Percentiles rank a stretch among this genome's conserved stretches.
phyloP scores from a whole-genome alignment of 768 basidiomycete genomes.

The Termitomyces sp. region DNA sequence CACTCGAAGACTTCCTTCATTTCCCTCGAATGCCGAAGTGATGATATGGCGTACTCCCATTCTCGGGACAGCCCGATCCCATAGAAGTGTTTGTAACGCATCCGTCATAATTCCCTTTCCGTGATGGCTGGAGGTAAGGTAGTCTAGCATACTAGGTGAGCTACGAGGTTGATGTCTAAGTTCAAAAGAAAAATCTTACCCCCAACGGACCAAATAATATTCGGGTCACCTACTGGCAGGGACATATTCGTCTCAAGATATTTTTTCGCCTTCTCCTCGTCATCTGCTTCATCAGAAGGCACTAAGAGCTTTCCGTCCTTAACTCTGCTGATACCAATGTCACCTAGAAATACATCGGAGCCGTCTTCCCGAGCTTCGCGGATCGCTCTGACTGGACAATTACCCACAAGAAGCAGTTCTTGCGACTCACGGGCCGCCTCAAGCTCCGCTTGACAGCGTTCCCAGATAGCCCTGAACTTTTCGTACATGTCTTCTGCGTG shows the following conservation, averaged over 20 bases:
- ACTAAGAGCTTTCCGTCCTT: constrained; percentile 14
- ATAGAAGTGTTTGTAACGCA: constrained; percentile 46
- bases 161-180: background rate
- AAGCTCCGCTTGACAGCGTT: constrained; percentile 24
- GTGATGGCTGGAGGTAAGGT: constrained; percentile 52
- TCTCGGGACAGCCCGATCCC: constrained; percentile 56
- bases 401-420: constrained; percentile 28
- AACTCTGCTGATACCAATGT: constrained; percentile 30
- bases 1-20: constrained; percentile 56
- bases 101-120: constrained; percentile 68
- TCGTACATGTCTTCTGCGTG: constrained; percentile 25
- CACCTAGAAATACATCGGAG: constrained; percentile 47
- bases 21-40: constrained; percentile 40
- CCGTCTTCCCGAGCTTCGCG: constrained; percentile 58
- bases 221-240: constrained; percentile 41
- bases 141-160: constrained; percentile 34
- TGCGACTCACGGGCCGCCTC: constrained; percentile 18
- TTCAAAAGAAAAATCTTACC: constrained; percentile 31
- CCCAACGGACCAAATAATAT: constrained; percentile 59
- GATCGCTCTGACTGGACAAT: constrained; percentile 43
- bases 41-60: constrained; percentile 49
- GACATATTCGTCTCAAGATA: constrained; percentile 33
- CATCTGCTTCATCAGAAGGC: constrained; percentile 18
- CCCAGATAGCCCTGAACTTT: constrained; percentile 19
- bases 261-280: constrained; percentile 28